Evolutionary conservation across 345 rosid species (phyloP).

Genomic region (Aethionema arabicum): DNA sequence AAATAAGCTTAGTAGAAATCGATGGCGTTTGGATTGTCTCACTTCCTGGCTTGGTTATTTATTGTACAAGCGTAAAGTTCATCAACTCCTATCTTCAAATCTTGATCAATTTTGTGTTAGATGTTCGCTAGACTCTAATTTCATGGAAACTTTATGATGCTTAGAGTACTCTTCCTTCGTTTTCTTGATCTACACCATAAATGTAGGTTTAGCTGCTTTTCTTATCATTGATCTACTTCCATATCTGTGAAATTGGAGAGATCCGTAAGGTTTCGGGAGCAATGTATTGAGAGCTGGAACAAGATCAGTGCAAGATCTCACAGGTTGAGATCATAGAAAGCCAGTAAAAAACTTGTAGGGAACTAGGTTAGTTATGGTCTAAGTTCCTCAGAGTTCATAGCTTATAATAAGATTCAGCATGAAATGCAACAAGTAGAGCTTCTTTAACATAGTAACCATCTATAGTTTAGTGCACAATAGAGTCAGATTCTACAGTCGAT

Average conservation of each 20-base stretch:
- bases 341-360: background rate
- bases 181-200: slow-evolving; percentile 15
- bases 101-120: background rate
- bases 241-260: background rate
- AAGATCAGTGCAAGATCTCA: slow-evolving; percentile 1
- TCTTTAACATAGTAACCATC: background rate
- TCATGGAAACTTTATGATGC: slow-evolving; percentile 6
- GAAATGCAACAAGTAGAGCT: background rate
- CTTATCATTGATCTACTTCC: background rate
- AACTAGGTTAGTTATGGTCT: background rate
- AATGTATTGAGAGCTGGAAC: background rate
- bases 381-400: background rate
- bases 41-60: background rate
- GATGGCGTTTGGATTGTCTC: no score
- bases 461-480: background rate
- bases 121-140: background rate
- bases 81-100: background rate
- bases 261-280: background rate
- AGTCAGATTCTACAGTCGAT: background rate
- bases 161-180: background rate
- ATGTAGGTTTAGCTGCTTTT: background rate
- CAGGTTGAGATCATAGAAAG: background rate
- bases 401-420: no score
- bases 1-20: no score
- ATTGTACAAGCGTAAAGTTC: background rate